Base-by-base conservation (phyloP, 2,329 filamentous ascomycete genomes). In the Talaromyces pinophilus region DNA sequence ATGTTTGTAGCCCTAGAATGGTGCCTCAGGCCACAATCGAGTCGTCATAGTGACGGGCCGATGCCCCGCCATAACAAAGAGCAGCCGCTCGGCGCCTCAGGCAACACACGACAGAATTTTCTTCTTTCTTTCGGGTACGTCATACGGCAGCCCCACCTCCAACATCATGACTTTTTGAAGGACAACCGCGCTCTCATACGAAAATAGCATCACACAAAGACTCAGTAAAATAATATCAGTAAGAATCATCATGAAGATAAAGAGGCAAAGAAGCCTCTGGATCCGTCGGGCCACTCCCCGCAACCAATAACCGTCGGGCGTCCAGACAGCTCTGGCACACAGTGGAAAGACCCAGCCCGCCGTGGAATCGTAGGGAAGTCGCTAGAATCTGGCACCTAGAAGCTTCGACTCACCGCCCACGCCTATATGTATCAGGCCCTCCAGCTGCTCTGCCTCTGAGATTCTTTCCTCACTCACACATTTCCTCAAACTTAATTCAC, bases 371-470 rank as follows among this genome's bases (percentile, higher is more conserved):
- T 63, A 54, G 67, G 69, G 66, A 67, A 67, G 70, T 71, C 76
- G 73, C 78, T 80, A 79, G 78, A 80, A 80, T 55, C 52, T 54
- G 30, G 52, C 52, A 6, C n/a, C 30, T n/a, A 57, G 73, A 72
- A 70, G 67, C 64, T 72, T 62, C 70, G 75, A 71, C 73, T 75
- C 77, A 79, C 78, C 77, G 75, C 77, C 77, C 75, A 72, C 73
- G 33, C 62, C 69, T 80, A 79, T 80, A 80, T 79, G 71, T 77
- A 72, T 72, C 70, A 72, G 22, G 70, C 66, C 67, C 60, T 62
- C 52, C 61, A 63, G 48, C 59, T 70, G 22, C 67, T 64, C 66
- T 35, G 62, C 46, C 64, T 50, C 48, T 42, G 68, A 25, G 0
- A 17, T 57, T 52, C 61, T 62, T 62, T 59, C 62, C 48, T 68